These are phyloP conservation scores for Cicer chorassanicum DNA, from an alignment of 306 rosid genomes.

Conservation along the genomic window DNA sequence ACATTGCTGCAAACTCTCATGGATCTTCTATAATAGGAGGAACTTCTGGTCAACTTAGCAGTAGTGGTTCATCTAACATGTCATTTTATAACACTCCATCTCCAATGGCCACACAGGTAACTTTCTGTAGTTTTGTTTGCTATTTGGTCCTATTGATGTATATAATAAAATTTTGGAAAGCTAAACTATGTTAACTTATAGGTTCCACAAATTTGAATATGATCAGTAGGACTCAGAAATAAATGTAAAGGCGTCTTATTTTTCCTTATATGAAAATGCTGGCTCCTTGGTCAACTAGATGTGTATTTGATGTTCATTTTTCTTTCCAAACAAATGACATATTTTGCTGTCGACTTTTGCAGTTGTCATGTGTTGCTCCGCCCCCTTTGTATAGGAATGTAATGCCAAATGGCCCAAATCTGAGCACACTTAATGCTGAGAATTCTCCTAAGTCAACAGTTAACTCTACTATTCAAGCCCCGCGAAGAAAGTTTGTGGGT, in stretches of 20 bases:
- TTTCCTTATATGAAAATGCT: conserved; percentile 26
- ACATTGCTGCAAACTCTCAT: conserved; percentile 66
- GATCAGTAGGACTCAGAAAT: conserved; percentile 18
- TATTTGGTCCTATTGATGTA: conserved; percentile 18
- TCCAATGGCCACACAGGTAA: conserved; percentile 82
- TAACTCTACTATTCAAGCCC: conserved; percentile 79
- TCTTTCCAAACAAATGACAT: conserved; percentile 12
- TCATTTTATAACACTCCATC: conserved; percentile 90
- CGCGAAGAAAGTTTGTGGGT: conserved; percentile 91
- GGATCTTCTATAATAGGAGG: conserved; percentile 65
- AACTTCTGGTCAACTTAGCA: conserved; percentile 58
- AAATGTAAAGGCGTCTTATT: neutral
- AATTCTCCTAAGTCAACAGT: conserved; percentile 79
- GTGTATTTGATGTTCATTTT: conserved; percentile 19
- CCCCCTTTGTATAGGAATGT: conserved; percentile 82
- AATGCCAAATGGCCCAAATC: conserved; percentile 69
- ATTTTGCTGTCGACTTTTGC: conserved; percentile 47
- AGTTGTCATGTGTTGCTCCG: conserved; percentile 86
- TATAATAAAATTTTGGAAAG: conserved; percentile 7
- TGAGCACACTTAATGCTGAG: conserved; percentile 61
- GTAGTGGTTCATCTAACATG: conserved; percentile 65
- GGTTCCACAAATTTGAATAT: conserved; percentile 32
- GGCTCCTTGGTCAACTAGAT: conserved; percentile 18
- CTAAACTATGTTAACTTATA: conserved; percentile 14
- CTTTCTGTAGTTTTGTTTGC: conserved; percentile 32